Percentiles rank a stretch among this genome's conserved stretches.
Conservation (phyloP, 257 asterid species). For the Penstemon barbatus region DNA sequence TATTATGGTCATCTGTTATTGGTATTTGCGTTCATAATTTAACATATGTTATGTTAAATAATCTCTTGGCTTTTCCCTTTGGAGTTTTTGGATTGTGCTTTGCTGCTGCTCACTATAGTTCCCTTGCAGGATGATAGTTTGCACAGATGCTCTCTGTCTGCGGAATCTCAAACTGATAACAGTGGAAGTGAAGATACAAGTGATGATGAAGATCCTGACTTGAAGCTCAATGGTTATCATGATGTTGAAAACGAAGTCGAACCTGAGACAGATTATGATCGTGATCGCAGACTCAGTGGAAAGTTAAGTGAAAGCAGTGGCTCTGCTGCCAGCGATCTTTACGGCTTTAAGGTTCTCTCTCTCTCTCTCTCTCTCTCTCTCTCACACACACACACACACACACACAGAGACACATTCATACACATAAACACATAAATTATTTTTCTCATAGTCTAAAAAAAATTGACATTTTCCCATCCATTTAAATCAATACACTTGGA, state of each 20-base stretch:
- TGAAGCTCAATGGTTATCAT: slow-evolving; percentile 73
- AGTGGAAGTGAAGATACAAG: slow-evolving; percentile 74
- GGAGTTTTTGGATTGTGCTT: slow-evolving; percentile 15
- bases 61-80: slow-evolving; percentile 15
- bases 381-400: slow-evolving; percentile 4
- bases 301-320: slow-evolving; percentile 92
- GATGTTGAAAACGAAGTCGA: slow-evolving; percentile 87
- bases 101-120: slow-evolving; percentile 20
- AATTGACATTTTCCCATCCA: no score
- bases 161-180: slow-evolving; percentile 69
- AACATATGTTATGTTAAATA: slow-evolving; percentile 17
- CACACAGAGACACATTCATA: not conserved
- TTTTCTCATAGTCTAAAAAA: no score
- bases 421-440: not conserved
- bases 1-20: slow-evolving; percentile 7
- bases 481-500: not conserved
- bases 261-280: slow-evolving; percentile 68
- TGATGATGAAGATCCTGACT: slow-evolving; percentile 64
- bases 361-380: slow-evolving; percentile 20
- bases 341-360: slow-evolving; percentile 76
- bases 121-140: slow-evolving; percentile 67
- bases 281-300: slow-evolving; percentile 80
- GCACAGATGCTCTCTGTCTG: slow-evolving; percentile 80
- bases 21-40: slow-evolving; percentile 20
- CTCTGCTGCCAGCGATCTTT: slow-evolving; percentile 85